Conservation (phyloP, 83 land plant species). For the Thuja plicata region DNA sequence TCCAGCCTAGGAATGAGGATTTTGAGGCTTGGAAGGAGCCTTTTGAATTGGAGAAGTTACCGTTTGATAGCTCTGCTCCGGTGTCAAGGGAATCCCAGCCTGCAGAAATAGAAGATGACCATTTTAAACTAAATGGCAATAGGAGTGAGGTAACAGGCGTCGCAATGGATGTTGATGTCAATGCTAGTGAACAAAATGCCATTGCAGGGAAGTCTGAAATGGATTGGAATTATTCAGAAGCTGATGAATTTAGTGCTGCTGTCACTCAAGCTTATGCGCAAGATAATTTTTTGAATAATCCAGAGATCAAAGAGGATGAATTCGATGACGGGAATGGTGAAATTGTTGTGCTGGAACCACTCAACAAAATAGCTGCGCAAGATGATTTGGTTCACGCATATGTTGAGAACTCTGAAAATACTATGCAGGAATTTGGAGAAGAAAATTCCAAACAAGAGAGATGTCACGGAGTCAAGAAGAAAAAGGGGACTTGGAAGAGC, state of each 20-base stretch:
- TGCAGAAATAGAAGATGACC: neutral
- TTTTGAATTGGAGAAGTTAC: too few species aligned
- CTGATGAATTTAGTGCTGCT: neutral
- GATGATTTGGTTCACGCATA: neutral
- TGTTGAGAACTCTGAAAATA: neutral
- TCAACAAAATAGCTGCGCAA: too few species aligned
- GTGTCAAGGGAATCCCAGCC: slow-evolving; percentile 16
- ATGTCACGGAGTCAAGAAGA: too few species aligned
- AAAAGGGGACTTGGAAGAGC: too few species aligned
- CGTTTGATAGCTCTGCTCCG: too few species aligned
- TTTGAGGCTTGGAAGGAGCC: too few species aligned
- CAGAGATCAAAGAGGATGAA: neutral
- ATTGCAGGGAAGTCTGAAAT: slow-evolving; percentile 1
- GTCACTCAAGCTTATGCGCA: neutral
- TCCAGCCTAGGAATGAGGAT: too few species aligned
- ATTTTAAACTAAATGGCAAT: slow-evolving; percentile 7
- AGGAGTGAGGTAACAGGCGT: slow-evolving; percentile 10
- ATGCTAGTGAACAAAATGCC: neutral
- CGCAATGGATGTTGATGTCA: neutral
- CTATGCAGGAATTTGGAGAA: neutral
- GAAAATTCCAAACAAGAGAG: too few species aligned
- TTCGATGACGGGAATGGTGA: neutral
- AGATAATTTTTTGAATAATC: neutral
- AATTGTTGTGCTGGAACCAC: neutral
- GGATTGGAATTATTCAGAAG: slow-evolving; percentile 7